These are phyloP conservation scores for Lactarius pseudohatsudake DNA, from an alignment of 768 basidiomycete genomes.

Conservation along the genomic window DNA sequence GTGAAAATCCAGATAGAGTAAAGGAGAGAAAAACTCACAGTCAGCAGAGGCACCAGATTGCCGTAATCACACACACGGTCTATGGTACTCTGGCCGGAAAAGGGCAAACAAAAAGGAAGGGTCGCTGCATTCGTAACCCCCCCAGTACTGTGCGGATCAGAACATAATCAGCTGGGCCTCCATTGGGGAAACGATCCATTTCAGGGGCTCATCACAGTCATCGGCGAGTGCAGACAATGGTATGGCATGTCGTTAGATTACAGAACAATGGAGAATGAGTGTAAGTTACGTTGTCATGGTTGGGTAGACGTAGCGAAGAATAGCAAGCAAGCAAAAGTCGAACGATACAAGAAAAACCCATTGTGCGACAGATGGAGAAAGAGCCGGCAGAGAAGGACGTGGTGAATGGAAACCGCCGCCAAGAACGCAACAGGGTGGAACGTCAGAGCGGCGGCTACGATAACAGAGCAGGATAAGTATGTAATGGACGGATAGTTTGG, in stretches of 20 bases:
- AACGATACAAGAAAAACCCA: slow-evolving; percentile 10
- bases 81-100: background rate
- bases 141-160: slow-evolving; percentile 10
- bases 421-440: background rate
- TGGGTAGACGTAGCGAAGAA: background rate
- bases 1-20: background rate
- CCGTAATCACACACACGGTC: background rate
- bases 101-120: slow-evolving; percentile 16
- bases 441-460: slow-evolving; percentile 10
- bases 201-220: background rate
- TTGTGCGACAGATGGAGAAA: slow-evolving; percentile 7
- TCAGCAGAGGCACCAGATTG: background rate
- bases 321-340: background rate
- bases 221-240: background rate
- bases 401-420: slow-evolving; percentile 1
- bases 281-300: background rate
- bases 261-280: slow-evolving; percentile 5
- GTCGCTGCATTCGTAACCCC: slow-evolving; percentile 1
- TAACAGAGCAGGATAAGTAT: slow-evolving; percentile 2
- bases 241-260: background rate
- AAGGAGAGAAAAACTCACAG: background rate
- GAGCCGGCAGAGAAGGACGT: background rate
- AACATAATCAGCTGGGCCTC: background rate
- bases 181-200: background rate
- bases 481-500: background rate